These are phyloP conservation scores for Aureobasidium sp. DNA, from an alignment of 2,329 filamentous ascomycete species.

Conservation along the genomic window DNA sequence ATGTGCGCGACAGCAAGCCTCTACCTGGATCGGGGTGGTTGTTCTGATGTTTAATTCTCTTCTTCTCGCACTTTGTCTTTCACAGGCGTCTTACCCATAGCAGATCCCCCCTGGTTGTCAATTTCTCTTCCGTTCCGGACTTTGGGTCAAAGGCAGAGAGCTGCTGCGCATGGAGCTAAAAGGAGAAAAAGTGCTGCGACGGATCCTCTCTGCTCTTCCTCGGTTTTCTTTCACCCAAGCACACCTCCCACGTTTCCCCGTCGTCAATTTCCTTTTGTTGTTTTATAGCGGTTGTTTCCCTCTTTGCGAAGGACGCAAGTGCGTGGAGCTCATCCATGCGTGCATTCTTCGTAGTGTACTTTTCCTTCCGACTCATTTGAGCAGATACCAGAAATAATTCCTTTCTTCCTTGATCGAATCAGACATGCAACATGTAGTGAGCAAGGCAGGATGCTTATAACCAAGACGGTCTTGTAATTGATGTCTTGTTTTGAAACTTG, in stretches of 20 bases:
- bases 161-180: not conserved
- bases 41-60: slow-evolving; percentile 6
- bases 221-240: not conserved
- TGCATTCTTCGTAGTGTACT: slow-evolving; percentile 7
- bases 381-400: slow-evolving; percentile 7
- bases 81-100: slow-evolving; percentile 1
- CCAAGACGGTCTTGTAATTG: too few species aligned
- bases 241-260: not conserved
- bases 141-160: not conserved
- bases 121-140: not conserved
- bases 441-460: not conserved
- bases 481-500: too few species aligned
- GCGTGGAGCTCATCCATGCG: not conserved
- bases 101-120: not conserved
- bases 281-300: slow-evolving; percentile 3
- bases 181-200: slow-evolving; percentile 5
- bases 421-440: too few species aligned
- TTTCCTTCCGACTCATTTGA: not conserved
- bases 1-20: slow-evolving; percentile 7
- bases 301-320: not conserved
- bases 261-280: slow-evolving; percentile 1
- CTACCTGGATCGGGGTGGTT: not conserved
- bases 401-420: not conserved
- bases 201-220: not conserved
- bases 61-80: not conserved